These are phyloP conservation scores for Nicotiana tabacum DNA, from an alignment of 257 asterid species.

Conservation along the genomic window DNA sequence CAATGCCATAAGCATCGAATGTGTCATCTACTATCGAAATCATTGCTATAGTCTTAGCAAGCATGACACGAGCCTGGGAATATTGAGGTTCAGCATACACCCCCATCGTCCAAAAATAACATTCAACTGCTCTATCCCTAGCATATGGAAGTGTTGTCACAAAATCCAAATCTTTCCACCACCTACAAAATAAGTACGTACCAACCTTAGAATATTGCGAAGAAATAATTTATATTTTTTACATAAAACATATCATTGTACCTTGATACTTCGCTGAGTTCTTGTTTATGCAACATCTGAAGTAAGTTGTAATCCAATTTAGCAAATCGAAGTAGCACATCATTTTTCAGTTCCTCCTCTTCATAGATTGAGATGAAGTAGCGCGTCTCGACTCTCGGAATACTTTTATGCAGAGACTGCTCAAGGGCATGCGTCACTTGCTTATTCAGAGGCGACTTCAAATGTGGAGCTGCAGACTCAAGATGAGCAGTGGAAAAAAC, in stretches of 20 bases:
- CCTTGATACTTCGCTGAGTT: slow-evolving; percentile 31
- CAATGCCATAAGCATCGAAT: slow-evolving; percentile 21
- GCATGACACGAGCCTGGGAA: slow-evolving; percentile 13
- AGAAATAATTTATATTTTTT: not conserved
- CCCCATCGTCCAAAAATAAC: slow-evolving; percentile 23
- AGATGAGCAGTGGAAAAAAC: slow-evolving; percentile 14
- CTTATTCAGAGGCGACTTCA: slow-evolving; percentile 17
- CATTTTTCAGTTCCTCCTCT: slow-evolving; percentile 16
- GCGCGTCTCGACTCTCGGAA: slow-evolving; percentile 28
- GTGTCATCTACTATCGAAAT: slow-evolving; percentile 21
- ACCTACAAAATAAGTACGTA: not conserved
- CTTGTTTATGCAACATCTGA: slow-evolving; percentile 28
- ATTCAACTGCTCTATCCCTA: slow-evolving; percentile 22
- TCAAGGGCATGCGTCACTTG: slow-evolving; percentile 25
- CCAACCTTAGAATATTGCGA: not conserved
- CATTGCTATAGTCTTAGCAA: slow-evolving; percentile 5
- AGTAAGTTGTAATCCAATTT: slow-evolving; percentile 28
- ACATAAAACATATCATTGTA: not conserved
- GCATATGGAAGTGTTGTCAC: slow-evolving; percentile 16
- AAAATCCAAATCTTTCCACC: slow-evolving; percentile 20
- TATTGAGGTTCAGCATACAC: slow-evolving; percentile 15
- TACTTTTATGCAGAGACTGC: slow-evolving; percentile 24
- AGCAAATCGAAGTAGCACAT: slow-evolving; percentile 20
- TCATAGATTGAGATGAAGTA: slow-evolving; percentile 23
- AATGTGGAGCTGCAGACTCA: slow-evolving; percentile 1